Evolutionary conservation across 495 filamentous ascomycete species (phyloP).

Genomic region (Xylaria nigripes): DNA sequence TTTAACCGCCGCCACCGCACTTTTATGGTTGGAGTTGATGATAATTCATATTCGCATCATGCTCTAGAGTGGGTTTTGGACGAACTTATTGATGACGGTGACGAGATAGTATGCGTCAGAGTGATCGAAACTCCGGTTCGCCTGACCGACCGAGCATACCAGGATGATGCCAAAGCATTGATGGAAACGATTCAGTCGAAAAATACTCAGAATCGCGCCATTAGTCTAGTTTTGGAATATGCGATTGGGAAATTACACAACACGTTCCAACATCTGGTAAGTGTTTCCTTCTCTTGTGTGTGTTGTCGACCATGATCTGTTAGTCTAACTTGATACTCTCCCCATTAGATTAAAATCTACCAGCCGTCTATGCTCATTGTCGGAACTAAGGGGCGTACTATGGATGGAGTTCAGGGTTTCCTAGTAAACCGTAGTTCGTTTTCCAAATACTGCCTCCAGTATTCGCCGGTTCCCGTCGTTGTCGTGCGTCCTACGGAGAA

Average conservation of each 20-base stretch:
- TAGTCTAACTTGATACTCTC: not conserved
- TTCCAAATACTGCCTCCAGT: conserved; percentile 93
- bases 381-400: conserved; percentile 77
- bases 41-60: conserved; percentile 92
- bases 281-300: conserved; percentile 20
- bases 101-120: conserved; percentile 88
- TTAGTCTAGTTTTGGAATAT: conserved; percentile 82
- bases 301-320: not conserved
- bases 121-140: conserved; percentile 83
- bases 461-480: conserved; percentile 93
- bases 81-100: conserved; percentile 91
- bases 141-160: conserved; percentile 68
- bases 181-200: conserved; percentile 75
- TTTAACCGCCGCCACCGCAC: conserved; percentile 76
- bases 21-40: conserved; percentile 89
- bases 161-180: conserved; percentile 66
- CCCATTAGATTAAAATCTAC: conserved; percentile 74
- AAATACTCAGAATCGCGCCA: conserved; percentile 76
- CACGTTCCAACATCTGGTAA: conserved; percentile 87
- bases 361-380: conserved; percentile 94
- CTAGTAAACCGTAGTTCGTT: conserved; percentile 74
- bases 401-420: conserved; percentile 85
- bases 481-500: conserved; percentile 89
- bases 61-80: conserved; percentile 91
- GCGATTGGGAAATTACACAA: conserved; percentile 85